Base-by-base conservation (phyloP, 805 yeast species). In the Wickerhamomyces canadensis region DNA sequence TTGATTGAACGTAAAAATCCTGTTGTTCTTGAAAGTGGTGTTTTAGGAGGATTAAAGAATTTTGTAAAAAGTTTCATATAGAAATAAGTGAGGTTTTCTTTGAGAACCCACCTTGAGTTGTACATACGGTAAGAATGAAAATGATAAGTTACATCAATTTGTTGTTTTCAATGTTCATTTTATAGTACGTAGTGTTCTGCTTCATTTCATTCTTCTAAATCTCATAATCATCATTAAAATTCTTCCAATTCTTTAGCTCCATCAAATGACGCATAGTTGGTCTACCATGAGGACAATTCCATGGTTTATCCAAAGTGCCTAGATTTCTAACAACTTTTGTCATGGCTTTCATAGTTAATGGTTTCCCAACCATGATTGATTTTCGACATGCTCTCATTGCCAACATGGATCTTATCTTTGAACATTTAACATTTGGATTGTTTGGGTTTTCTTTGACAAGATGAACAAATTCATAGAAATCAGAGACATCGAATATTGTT, bases 351-450 rank as follows among this genome's bases (percentile, higher is more conserved):
- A 37, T 46, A 7, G 67, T 69, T 31, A 93, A 65, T 4, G 81
- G 74, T 45, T 72, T 80, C 0, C 99, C 99, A 33, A 93, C 79
- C 99, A 93, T 93, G 19, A 91, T 85, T 47, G 96, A 86, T 35
- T 79, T 77, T 34, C 99, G 67, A 58, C 99, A 93, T 0, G 99
- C 97, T 48, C 96, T 71, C 94, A 85, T 81, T 0, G 98, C 98
- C 54, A 87, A 75, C 80, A 91, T 81, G 1, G 81, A 64, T 30
- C 94, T 68, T 5, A 88, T 78, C 51, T 89, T 93, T 1, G 87
- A 73, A 53, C 95, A 86, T 37, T 83, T 67, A 2, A 80, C 48
- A 14, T 53, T 40, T n/a, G 42, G 42, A 32, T 62, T 57, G 1
- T 74, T 75, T 5, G 72, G 76, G 34, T 65, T 65, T 39, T 80